These are phyloP conservation scores for Hydnomerulius pinastri DNA, from an alignment of 768 basidiomycete species.

Conservation along the genomic window DNA sequence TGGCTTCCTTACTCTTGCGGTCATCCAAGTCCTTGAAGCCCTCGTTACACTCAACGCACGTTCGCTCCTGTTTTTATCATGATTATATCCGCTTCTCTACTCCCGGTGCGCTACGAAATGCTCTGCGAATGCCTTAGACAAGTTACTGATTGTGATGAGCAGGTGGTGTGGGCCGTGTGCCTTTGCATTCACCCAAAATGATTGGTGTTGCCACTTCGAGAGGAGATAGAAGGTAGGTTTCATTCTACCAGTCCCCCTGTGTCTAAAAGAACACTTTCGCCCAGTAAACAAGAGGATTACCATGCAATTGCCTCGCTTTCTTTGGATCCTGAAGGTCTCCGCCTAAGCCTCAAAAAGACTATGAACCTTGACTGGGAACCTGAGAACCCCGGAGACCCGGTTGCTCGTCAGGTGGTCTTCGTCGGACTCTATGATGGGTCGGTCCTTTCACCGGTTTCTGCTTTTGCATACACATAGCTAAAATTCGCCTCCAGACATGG, in stretches of 20 bases:
- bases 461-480: constrained; percentile 1
- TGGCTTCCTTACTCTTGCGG: constrained; percentile 28
- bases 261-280: constrained; percentile 15
- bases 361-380: constrained; percentile 77
- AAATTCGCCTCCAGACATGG: constrained; percentile 73
- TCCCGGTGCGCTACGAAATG: constrained; percentile 44
- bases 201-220: constrained; percentile 76
- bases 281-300: constrained; percentile 89
- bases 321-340: constrained; percentile 74
- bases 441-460: constrained; percentile 16
- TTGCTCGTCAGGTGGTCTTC: constrained; percentile 78
- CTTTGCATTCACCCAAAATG: constrained; percentile 73
- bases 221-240: constrained; percentile 66
- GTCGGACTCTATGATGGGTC: constrained; percentile 94
- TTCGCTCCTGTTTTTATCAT: constrained; percentile 49
- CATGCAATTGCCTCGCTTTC: constrained; percentile 76
- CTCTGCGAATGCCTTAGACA: not conserved
- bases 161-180: constrained; percentile 70
- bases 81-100: constrained; percentile 63
- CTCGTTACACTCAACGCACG: constrained; percentile 10
- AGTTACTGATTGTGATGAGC: constrained; percentile 12
- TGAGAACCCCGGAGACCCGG: constrained; percentile 46
- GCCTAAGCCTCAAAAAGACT: constrained; percentile 58
- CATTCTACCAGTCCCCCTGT: not conserved
- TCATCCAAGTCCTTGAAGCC: constrained; percentile 19